These are phyloP conservation scores for Saxispiralis lemnorum DNA, from an alignment of 495 filamentous ascomycete species.

Conservation along the genomic window DNA sequence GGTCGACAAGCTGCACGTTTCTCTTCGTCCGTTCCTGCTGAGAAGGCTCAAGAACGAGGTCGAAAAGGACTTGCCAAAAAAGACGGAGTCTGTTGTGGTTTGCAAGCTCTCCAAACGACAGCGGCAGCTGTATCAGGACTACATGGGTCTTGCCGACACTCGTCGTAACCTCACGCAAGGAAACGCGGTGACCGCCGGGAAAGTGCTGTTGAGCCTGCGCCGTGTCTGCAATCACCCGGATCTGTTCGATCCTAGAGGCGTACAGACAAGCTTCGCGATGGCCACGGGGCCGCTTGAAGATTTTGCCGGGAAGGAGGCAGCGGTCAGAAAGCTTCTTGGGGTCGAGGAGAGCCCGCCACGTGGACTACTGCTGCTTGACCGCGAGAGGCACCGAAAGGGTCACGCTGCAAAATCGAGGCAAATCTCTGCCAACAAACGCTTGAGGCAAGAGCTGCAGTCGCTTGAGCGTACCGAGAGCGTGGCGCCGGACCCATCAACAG, in stretches of 20 bases:
- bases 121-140: conserved; percentile 88
- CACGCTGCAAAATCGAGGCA: conserved; percentile 1
- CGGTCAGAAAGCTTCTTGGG: conserved; percentile 10
- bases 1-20: conserved; percentile 80
- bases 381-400: neutral
- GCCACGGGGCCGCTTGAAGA: conserved; percentile 60
- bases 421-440: neutral
- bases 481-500: neutral
- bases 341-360: neutral
- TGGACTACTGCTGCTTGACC: neutral
- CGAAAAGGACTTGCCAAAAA: conserved; percentile 97
- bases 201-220: conserved; percentile 91
- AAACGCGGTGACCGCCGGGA: conserved; percentile 94
- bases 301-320: conserved; percentile 52
- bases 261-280: conserved; percentile 94
- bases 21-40: conserved; percentile 81
- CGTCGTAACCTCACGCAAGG: conserved; percentile 77
- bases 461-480: neutral
- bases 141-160: conserved; percentile 84
- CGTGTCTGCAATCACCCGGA: conserved; percentile 99
- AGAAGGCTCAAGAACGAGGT: conserved; percentile 91
- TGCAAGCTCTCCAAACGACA: conserved; percentile 90
- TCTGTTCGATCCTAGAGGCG: conserved; percentile 92
- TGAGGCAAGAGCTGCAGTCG: neutral
- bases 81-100: conserved; percentile 91